Evolutionary conservation across 2,329 filamentous ascomycete species (phyloP), one percentile per base, ranked within the genome.

Genomic region (Colletotrichum euphorbiae): DNA sequence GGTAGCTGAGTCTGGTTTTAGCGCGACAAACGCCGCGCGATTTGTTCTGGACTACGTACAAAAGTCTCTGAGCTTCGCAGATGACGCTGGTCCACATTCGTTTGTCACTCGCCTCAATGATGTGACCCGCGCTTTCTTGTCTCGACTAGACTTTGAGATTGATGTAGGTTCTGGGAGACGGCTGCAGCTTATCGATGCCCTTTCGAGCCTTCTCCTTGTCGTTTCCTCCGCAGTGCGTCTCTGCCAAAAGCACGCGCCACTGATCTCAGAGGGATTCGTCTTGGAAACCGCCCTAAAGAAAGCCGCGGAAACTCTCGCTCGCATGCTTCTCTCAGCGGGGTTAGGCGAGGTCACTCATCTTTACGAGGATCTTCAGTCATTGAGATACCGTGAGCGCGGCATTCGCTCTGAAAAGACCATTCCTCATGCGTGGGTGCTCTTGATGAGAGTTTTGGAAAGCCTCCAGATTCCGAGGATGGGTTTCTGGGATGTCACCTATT

Each of bases 401-500:
- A 82, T 91, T 38, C 81, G 80, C 31, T 75, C 80, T 15, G 82
- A 86, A 36, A 75, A 80, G n/a, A 75, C 78, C 13, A 70, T 75
- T 2, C 72, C 85, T 8, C 82, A 88, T 63, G 83, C 84, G 9
- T 92, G 89, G 90, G 83, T 89, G 2, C 78, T 87, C 21, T 69
- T 88, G 4, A 87, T 90, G 73, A 84, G 85, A 54, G 77, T 84
- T 0, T 74, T 91, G 4, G 82, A 85, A 31, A 77, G 80, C 38
- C 82, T 84, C 12, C 77, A 76, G 7, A 85, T 89, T 46, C 83
- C 84, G 2, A 80, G 83, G 57, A 78, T 80, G 21, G 83, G 84
- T 1, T 91, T 91, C 71, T 91, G 89, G 89, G 87, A 90, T 62
- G 71, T 90, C 36, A 74, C 82, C 2, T 84, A 87, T 67, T 72